A percentile compares a stretch with the other conserved stretches of the same genome.
These are phyloP conservation scores for Tympanopsis confertula DNA, from an alignment of 2,329 filamentous ascomycete genomes.

Conservation along the genomic window DNA sequence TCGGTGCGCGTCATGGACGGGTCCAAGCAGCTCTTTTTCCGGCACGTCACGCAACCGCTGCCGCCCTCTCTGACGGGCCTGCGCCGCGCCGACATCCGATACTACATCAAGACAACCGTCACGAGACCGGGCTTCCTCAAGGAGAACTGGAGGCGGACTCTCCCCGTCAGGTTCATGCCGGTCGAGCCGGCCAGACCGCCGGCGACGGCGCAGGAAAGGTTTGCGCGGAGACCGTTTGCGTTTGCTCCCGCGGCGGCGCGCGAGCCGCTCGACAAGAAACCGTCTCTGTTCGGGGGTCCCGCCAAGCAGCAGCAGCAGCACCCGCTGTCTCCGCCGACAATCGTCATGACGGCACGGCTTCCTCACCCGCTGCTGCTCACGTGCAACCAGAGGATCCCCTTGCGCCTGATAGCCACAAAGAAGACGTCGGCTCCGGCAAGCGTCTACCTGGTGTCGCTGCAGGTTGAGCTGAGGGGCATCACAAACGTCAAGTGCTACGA, in stretches of 20 bases:
- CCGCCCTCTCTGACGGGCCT: conserved; percentile 14
- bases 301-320: conserved; percentile 11
- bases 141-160: conserved; percentile 15
- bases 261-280: conserved; percentile 29
- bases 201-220: conserved; percentile 63
- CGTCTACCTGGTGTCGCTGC: conserved; percentile 66
- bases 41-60: conserved; percentile 3
- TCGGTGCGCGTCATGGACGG: conserved; percentile 51
- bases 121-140: conserved; percentile 30
- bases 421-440: conserved; percentile 56
- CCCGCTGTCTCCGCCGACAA: conserved; percentile 45
- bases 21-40: conserved; percentile 47
- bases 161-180: conserved; percentile 75
- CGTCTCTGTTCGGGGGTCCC: conserved; percentile 16
- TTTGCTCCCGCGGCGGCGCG: conserved; percentile 26
- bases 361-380: conserved; percentile 82
- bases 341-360: conserved; percentile 68
- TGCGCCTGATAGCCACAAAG: conserved; percentile 71
- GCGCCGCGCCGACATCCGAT: conserved; percentile 5
- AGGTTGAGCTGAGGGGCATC: conserved; percentile 70
- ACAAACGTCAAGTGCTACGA: conserved; percentile 73
- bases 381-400: conserved; percentile 73
- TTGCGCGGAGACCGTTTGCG: conserved; percentile 60
- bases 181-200: conserved; percentile 75
- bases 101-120: conserved; percentile 24